Evolutionary conservation across 129 eudicot genomes (phyloP).

Genomic region (Artemisia annua): DNA sequence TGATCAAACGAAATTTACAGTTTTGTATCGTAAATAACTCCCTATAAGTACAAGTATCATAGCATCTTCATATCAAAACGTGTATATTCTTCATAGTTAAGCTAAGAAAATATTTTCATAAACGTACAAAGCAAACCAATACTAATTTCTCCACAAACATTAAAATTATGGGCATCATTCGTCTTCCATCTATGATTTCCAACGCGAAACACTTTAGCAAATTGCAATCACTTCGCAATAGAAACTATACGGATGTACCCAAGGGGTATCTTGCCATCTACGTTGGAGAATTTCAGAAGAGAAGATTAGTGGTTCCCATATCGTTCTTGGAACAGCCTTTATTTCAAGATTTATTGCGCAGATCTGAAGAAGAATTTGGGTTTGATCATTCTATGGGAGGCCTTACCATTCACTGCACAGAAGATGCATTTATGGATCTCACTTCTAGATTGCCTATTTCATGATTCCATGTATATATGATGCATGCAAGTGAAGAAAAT

Average conservation of each 20-base stretch:
- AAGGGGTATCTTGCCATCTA: conserved; percentile 58
- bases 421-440: conserved; percentile 42
- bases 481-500: not conserved
- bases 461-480: not conserved
- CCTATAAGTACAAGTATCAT: conserved; percentile 14
- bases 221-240: conserved; percentile 20
- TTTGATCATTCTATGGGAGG: conserved; percentile 66
- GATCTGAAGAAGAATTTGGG: conserved; percentile 61
- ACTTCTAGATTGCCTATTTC: conserved; percentile 36
- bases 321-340: conserved; percentile 50
- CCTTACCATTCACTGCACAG: conserved; percentile 65
- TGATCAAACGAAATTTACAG: conserved; percentile 6
- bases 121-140: not conserved
- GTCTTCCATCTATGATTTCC: conserved; percentile 25
- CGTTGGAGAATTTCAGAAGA: conserved; percentile 51
- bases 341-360: conserved; percentile 49
- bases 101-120: not conserved
- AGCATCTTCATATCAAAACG: conserved; percentile 7
- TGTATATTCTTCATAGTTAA: not conserved
- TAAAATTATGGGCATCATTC: conserved; percentile 28
- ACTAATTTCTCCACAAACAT: not conserved
- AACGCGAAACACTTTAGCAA: conserved; percentile 32
- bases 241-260: conserved; percentile 33
- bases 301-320: conserved; percentile 51
- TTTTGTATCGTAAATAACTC: not conserved